Evolutionary conservation across 2,329 filamentous ascomycete genomes (phyloP).

Genomic region (Talaromyces rugulosus): DNA sequence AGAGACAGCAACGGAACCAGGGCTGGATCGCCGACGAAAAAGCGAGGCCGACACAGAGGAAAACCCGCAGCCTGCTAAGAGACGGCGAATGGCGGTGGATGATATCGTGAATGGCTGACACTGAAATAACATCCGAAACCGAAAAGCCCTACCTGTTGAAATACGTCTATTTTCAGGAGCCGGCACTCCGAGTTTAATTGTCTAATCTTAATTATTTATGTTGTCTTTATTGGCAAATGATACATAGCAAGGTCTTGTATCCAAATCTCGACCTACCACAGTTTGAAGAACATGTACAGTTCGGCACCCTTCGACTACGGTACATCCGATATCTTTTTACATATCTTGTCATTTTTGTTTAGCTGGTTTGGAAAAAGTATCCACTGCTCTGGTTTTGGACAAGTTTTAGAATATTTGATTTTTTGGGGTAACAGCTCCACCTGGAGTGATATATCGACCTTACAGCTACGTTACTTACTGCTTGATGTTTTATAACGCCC

Average conservation of each 20-base stretch:
- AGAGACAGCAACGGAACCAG: not conserved
- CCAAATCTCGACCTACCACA: not conserved
- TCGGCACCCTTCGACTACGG: not conserved
- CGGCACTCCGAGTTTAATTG: not conserved
- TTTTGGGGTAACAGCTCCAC: not conserved
- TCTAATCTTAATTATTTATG: not conserved
- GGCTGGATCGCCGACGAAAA: conserved; percentile 6
- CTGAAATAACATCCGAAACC: not conserved
- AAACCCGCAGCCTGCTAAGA: conserved; percentile 27
- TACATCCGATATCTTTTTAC: not conserved
- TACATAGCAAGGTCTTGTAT: not conserved
- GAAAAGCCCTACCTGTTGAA: not conserved
- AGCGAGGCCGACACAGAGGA: conserved; percentile 9
- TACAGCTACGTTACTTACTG: not conserved
- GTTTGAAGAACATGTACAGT: not conserved
- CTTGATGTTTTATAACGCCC: not conserved
- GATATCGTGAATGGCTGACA: conserved; percentile 37
- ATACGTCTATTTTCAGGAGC: not conserved
- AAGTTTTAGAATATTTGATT: not conserved
- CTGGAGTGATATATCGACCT: not conserved
- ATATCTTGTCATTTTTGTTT: not conserved
- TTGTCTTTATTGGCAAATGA: not conserved
- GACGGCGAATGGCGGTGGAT: conserved; percentile 37
- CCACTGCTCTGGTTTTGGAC: not conserved
- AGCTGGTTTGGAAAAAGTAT: not conserved